Base-by-base conservation (phyloP, 2,329 filamentous ascomycete genomes). In the Paramyrothecium roridum region DNA sequence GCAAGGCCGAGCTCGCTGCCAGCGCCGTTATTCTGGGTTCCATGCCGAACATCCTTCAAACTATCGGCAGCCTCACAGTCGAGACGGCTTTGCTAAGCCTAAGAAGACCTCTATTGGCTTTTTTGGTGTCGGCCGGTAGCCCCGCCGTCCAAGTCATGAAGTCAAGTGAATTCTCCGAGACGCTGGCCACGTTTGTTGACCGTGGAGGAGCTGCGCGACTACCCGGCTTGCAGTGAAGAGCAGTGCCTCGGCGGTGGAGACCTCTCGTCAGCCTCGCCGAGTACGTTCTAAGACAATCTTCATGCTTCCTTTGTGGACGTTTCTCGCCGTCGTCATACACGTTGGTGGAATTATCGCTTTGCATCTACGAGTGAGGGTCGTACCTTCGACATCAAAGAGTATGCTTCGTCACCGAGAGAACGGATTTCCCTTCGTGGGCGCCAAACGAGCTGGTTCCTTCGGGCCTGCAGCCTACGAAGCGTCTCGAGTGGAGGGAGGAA, bases 291-390 rank as follows among this genome's bases (percentile, higher is more conserved):
- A 54, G 43, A 54, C 54, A 12, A 58, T 60, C 51, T 59, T 64
- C 52, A 52, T 62, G 50, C 52, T 64, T 23, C 61, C 63, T 20
- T 51, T 67, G 13, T 67, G 65, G 66, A 63, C 64, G 8, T 57
- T 63, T 21, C 56, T 63, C 16, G 60, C 59, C 34, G 51, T 64
- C 8, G 17, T 63, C 13, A 60, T 67, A 16, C 61, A 67, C 45
- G 8, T 65, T 3, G 55, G 53, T 8, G 63, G 56, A 3, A 23
- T 54, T 7, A 17, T 60, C 11, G 55, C 54, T 23, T 47, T 64
- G n/a, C 54, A 54, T 34, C 21, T 63, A 17, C 56, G 61, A n/a
- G 55, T 64, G 20, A 53, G 56, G 17, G 50, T 59, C 8, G 37
- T 20, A 34, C 26, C 10, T 30, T 17, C 49, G 2, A 51, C 49